Base-by-base conservation (phyloP, 495 filamentous ascomycete genomes). In the Penicillium verhagenii region DNA sequence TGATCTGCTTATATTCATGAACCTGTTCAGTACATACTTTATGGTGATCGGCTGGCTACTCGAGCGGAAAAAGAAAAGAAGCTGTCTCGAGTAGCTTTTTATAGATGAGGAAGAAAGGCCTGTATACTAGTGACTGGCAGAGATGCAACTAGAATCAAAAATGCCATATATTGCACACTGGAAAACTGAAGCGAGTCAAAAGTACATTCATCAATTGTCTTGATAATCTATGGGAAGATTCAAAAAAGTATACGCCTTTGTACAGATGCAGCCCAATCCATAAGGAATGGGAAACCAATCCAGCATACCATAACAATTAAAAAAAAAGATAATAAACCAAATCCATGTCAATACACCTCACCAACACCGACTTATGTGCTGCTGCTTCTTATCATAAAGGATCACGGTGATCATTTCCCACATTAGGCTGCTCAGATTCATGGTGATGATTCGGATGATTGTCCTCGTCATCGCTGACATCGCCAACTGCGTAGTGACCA, bases 401-500 rank as follows among this genome's bases (percentile, higher is more conserved):
- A n/a, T 53, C 42, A 18, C 31, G 29, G 16, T 37, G 45, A 26
- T 45, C 47, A 46, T 40, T 18, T 25, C 37, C 52, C 8, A 25
- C 44, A 40, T 58, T 53, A 23, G 57, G 57, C n/a, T 37, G 55
- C 23, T 56, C 43, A 16, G 52, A 43, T 16, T 44, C 42, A 16
- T 0, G 1, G 33, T 35, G 33, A 3, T 13, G 33, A 35, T 1
- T 35, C 16, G 8, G 23, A 21, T 21, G 16, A 16, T 24, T 13
- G 23, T 68, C 64, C 2, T 78, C 75, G 14, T 76, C 74, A 26
- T 74, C 72, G 52, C 74, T 77, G 19, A 65, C 71, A 46, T 75
- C 73, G 0, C 74, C 75, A 8, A 79, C 71, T 11, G 71, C 65
- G 52, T 77, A 75, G 51, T 74, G 65, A n/a, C 72, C 72, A 39